Evolutionary conservation across 352 stramenopile species (phyloP), one percentile per base, ranked within the genome.

Genomic region (Globisporangium alternatum): DNA sequence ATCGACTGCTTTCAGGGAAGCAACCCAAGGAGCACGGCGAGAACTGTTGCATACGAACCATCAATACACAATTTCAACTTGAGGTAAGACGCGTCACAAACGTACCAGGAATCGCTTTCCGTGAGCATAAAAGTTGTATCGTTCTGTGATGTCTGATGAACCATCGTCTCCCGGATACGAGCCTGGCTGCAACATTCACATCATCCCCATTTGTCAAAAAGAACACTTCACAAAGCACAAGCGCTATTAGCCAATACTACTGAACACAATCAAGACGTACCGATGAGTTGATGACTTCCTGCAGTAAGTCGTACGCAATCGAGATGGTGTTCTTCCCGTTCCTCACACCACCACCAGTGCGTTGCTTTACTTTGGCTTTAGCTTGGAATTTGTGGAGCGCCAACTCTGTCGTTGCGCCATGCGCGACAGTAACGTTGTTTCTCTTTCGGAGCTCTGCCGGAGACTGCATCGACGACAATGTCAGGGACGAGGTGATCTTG

Each of bases 51-150:
- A 17, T 3, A 56, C 30, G 19, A 37, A 58, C 1, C 53, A 33
- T 21, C 44, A 37, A 52, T 31, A 51, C 13, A 61, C 41, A 2
- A 48, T 8, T 13, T 49, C 59, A 17, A 4, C 28, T 3, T 3
- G 28, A 9, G 8, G 5, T 15, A 25, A 43, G 12, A 15, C 7
- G 8, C 35, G 15, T 19, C 28, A 4, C 10, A 7, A 5, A 30
- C 59, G 35, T 62, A 89, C 80, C 60, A 88, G 47, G 51, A 87
- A 88, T 25, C 75, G 75, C 37, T 84, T 85, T 6, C 78, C 73
- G 21, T 88, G 78, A 4, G 53, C 81, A 30, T 78, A 90, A 57
- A 88, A 88, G 47, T 90, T 89, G 68, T 89, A 72, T 22, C 66
- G 28, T 55, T 72, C 62, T 17, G 30, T 61, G 21, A 72, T 65